Evolutionary conservation across 768 basidiomycete species (phyloP), one percentile per base, ranked within the genome.

Genomic region (Serpula lacrymans): DNA sequence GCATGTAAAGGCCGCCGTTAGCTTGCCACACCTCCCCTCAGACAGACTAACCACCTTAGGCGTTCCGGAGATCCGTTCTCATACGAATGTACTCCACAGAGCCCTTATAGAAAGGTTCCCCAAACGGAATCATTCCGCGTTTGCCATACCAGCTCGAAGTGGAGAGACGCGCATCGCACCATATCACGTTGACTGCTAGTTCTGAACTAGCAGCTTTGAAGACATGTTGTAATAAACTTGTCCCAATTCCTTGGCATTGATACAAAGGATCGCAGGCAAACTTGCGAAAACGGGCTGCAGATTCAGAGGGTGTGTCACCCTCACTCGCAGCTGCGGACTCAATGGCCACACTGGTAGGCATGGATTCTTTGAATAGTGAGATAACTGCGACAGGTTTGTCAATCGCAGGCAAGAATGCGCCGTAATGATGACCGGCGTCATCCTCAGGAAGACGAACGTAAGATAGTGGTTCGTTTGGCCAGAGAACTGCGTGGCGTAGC

Each of bases 101-200:
- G 5, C 68, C 69, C 60, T 80, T 81, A 59, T 51, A 77, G 55
- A 83, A 80, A 1, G 39, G 57, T 13, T 64, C 57, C 14, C 78
- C 79, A 42, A 79, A 75, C n/a, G 62, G 45, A 17, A 51, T 35
- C 55, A 82, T 62, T 3, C 75, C 78, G 42, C 75, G 69, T 43
- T 66, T 73, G 46, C 65, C 54, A 54, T 81, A 82, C 77, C 78
- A 81, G 16, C 43, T 59, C 16, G 54, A 45, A 5, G 66, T 69
- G 12, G 67, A 59, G 32, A 58, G 55, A 46, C 78, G 59, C 16
- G 79, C 80, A 51, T 81, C 79, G 59, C 79, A 82, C 78, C 78
- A 82, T 5, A 77, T 56, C 10, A 70, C 50, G 5, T 46, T 48
- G n/a, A 63, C 71, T 14, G 63, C 64, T 36, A 69, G 50, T 34